Base-by-base conservation (phyloP, 805 yeast genomes). In the Suhomyces xylopsoci region DNA sequence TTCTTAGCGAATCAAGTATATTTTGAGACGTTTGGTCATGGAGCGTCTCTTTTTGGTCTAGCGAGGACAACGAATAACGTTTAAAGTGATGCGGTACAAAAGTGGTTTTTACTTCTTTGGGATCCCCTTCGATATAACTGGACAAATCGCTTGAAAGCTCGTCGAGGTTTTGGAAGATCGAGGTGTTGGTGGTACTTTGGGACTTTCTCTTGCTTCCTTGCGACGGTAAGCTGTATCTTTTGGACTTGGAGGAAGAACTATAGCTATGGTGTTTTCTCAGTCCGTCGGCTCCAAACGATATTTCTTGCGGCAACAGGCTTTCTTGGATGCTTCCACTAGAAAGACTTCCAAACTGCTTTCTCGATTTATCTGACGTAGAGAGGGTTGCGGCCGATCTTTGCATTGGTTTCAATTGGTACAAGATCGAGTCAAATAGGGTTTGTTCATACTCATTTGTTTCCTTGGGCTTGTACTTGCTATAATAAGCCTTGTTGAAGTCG, bases 371-470 rank as follows among this genome's bases (percentile, higher is more conserved):
- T 2, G 70, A 62, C 7, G 71, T 57, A 2, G 69, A 63, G 6
- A 71, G 54, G 0, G 74, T 71, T 7, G 60, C 67, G n/a, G 60
- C 61, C 14, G 77, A 71, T 26, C 73, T 50, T 44, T 59, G 61
- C 52, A 69, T 55, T 7, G 77, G 77, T 47, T 59, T 62, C 40
- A 72, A 60, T 49, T 61, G 65, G 50, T 62, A 69, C 30, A 61
- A 51, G 45, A 58, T 56, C 40, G 61, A 58, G 44, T 54, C 58
- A 48, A 54, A 51, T 7, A 53, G 50, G 2, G 55, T 41, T 24
- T 54, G 50, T 45, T 56, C 62, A 2, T 49, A 51, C 26, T 47
- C 46, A 30, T 43, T 38, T 42, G 41, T 20, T 14, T 54, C 49
- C 7, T 49, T 45, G 20, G 32, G 50, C 24, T 43, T 53, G 45